Conservation (phyloP, 257 asterid genomes). For the Solanum chmielewskii region DNA sequence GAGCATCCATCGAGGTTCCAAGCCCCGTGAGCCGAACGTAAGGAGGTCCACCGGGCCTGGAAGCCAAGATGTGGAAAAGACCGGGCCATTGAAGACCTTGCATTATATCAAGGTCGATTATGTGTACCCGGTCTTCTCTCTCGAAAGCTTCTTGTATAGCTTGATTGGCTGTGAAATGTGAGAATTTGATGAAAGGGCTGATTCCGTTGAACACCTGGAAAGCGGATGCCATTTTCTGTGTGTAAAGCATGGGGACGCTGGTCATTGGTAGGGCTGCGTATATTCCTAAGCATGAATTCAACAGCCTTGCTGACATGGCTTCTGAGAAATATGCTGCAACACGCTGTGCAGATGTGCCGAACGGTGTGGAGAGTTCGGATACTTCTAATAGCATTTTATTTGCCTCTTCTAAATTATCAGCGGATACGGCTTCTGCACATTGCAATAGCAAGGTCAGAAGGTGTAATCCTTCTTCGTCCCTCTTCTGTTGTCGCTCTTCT, state of each 20-base stretch:
- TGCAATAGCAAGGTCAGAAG: conserved; percentile 68
- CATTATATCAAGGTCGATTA: conserved; percentile 91
- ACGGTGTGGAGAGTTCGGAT: conserved; percentile 84
- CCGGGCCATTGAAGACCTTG: conserved; percentile 99
- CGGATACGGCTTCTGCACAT: conserved; percentile 86
- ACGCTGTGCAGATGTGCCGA: conserved; percentile 95
- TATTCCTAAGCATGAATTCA: conserved; percentile 80
- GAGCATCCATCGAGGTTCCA: conserved; percentile 80
- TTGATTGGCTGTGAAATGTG: conserved; percentile 95
- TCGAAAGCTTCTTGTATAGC: conserved; percentile 97
- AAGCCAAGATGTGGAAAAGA: conserved; percentile 77
- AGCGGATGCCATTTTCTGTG: conserved; percentile 78
- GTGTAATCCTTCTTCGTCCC: conserved; percentile 82
- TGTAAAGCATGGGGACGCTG: conserved; percentile 30
- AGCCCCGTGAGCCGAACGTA: conserved; percentile 79
- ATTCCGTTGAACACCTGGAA: conserved; percentile 90
- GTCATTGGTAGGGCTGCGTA: conserved; percentile 51
- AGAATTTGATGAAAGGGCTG: conserved; percentile 86
- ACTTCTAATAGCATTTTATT: conserved; percentile 69
- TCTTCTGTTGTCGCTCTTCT: conserved; percentile 45
- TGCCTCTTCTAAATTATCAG: conserved; percentile 74
- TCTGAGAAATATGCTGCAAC: conserved; percentile 98
- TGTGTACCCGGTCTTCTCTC: conserved; percentile 88
- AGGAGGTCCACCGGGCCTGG: conserved; percentile 91
- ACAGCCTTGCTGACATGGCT: conserved; percentile 86